These are phyloP conservation scores for Diversispora eburnea DNA, from an alignment of 192 early-diverging fungal species.

Conservation along the genomic window DNA sequence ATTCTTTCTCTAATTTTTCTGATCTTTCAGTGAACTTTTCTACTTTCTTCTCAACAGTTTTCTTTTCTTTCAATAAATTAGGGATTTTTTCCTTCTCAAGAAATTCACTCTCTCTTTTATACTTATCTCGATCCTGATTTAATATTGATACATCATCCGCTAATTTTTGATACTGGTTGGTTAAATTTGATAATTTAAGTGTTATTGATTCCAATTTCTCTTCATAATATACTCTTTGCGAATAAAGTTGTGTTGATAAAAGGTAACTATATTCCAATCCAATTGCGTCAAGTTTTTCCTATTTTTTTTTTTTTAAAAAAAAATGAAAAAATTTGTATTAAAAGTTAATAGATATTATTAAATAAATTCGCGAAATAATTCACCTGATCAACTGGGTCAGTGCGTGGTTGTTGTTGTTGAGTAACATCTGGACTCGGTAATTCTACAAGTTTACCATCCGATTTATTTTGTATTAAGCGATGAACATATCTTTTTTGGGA, in stretches of 20 bases:
- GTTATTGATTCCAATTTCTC: conserved; percentile 53
- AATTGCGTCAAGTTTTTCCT: conserved; percentile 74
- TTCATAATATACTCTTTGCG: conserved; percentile 85
- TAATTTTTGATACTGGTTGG: conserved; percentile 39
- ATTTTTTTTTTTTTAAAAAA: neutral
- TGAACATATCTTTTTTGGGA: conserved; percentile 68
- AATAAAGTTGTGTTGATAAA: conserved; percentile 80
- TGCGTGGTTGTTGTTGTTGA: neutral
- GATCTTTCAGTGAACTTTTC: conserved; percentile 56
- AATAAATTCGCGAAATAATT: neutral
- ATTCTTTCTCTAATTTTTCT: conserved; percentile 52
- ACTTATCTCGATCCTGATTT: conserved; percentile 32
- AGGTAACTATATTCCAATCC: conserved; percentile 80
- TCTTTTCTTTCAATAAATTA: conserved; percentile 41
- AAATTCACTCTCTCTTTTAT: conserved; percentile 24
- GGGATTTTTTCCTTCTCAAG: conserved; percentile 42
- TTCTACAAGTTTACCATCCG: conserved; percentile 92
- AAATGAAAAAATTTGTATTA: neutral
- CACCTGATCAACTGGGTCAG: conserved; percentile 11
- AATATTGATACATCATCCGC: conserved; percentile 32
- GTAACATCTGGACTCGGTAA: conserved; percentile 50
- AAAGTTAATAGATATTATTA: neutral
- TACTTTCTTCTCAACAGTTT: conserved; percentile 53
- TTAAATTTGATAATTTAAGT: conserved; percentile 47
- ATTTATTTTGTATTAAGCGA: conserved; percentile 85